Evolutionary conservation across 2,329 filamentous ascomycete species (phyloP).

Genomic region (Cladophialophora yegresii): DNA sequence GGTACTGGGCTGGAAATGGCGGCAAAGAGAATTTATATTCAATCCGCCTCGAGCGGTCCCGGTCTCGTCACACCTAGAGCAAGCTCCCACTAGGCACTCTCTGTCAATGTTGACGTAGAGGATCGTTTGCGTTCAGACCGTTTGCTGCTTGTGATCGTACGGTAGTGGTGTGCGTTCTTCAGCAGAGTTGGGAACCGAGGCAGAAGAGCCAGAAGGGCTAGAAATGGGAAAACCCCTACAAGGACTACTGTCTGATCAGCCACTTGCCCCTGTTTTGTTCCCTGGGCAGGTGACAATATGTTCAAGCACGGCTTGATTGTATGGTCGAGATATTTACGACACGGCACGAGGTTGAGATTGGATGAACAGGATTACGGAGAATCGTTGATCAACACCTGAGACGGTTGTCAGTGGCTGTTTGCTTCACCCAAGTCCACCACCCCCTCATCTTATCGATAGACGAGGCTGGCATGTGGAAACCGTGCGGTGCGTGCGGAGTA

Average conservation of each 20-base stretch:
- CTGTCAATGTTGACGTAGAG: background rate
- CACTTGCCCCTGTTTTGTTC: background rate
- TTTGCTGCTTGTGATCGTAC: background rate
- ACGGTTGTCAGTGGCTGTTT: no score
- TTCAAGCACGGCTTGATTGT: background rate
- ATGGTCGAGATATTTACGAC: background rate
- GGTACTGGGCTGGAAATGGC: background rate
- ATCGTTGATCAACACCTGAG: background rate
- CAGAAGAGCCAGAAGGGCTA: background rate
- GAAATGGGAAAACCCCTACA: no score
- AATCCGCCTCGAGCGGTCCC: background rate
- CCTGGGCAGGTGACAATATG: background rate
- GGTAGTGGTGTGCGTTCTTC: background rate
- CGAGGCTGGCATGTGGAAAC: constrained; percentile 10
- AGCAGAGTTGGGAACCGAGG: background rate
- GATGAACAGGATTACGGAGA: background rate
- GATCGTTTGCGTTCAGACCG: background rate
- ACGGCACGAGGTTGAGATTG: background rate
- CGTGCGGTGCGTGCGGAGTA: constrained; percentile 1
- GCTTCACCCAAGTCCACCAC: constrained; percentile 4
- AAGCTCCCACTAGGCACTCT: background rate
- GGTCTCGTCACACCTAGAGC: background rate
- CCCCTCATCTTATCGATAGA: constrained; percentile 16
- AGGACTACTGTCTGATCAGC: background rate
- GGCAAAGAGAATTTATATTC: background rate